Evolutionary conservation across 768 basidiomycete genomes (phyloP), one percentile per base, ranked within the genome.

Genomic region (Hydnum rufescens): DNA sequence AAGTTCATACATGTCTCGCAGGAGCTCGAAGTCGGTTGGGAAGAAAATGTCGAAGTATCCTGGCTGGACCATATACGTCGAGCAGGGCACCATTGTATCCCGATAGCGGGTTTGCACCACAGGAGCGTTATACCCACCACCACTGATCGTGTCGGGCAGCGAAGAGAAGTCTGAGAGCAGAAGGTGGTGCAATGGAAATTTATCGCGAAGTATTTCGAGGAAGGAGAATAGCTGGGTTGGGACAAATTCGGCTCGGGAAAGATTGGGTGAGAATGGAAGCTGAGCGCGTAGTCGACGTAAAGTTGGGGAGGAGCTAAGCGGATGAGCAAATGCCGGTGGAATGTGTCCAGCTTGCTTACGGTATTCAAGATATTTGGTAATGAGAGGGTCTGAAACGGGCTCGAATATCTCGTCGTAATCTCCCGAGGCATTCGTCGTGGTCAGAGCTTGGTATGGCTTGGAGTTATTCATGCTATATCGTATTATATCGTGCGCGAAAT

Each of bases 1-100:
- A 58, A 77, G 71, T 61, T 90, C 84, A 65, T 96, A 96, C 76
- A 92, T 85, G 62, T 93, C 87, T 46, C 84, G 71, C 51, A 97
- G 71, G 22, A 72, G 73, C 51, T 74, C 75, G 57, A 96, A 96
- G 62, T 86, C 70, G 8, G 93, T 97, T 5, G 95, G 95, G 69
- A 99, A 99, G 70, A 99, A 87, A 55, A 97, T 97, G 64, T 99
- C 95, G 64, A 99, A 99, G 68, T 80, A 92, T 4, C 95, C 95
- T 61, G 84, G 93, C 59, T 79, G 80, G 54, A 99, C 95, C 59
- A 93, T 77, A 53, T 95, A 73, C 13, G 86, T 96, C 57, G 79
- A 72, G 60, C 87, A 90, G 3, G 95, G 84, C 1, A 97, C 81
- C 60, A 85, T 90, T 46, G 74, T 74, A 55, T 82, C 82, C 43